Percentiles rank a stretch among this genome's conserved stretches.
phyloP scores from a whole-genome alignment of 257 asterid species.

The Solanum bukasovii region DNA sequence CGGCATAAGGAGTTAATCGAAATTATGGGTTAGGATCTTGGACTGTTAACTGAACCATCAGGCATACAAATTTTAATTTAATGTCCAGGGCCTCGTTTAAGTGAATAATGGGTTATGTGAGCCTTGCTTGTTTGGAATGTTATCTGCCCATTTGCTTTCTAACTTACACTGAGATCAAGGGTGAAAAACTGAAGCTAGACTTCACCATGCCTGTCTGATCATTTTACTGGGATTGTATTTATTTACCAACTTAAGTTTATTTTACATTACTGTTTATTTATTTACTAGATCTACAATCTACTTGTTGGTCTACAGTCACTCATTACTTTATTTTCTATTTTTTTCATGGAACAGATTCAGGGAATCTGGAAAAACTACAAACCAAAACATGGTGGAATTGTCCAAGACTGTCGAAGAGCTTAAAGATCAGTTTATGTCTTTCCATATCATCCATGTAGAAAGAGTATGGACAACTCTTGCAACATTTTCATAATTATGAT shows the following conservation, averaged over 20 bases:
- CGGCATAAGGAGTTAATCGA: not conserved
- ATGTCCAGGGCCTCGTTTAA: not conserved
- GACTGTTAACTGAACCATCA: not conserved
- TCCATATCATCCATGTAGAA: slow-evolving; percentile 64
- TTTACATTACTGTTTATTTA: not conserved
- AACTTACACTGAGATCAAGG: not conserved
- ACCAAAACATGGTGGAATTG: slow-evolving; percentile 79
- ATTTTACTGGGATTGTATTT: not conserved
- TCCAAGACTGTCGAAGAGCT: slow-evolving; percentile 86
- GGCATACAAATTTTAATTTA: not conserved
- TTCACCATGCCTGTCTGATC: not conserved
- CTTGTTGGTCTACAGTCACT: too few relatives aligned
- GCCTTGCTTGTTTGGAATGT: not conserved
- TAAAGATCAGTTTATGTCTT: slow-evolving; percentile 62
- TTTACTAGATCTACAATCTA: not conserved
- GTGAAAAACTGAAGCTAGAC: not conserved
- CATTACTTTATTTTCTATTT: not conserved
- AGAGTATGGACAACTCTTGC: slow-evolving; percentile 39
- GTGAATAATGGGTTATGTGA: not conserved
- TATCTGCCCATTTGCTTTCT: not conserved
- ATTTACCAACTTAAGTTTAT: not conserved
- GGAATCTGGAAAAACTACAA: slow-evolving; percentile 84
- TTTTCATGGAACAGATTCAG: slow-evolving; percentile 46
- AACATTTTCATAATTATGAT: not conserved
- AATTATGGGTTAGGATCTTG: not conserved